Evolutionary conservation across 306 rosid genomes (phyloP).

Genomic region (Lathyrus aphaca): DNA sequence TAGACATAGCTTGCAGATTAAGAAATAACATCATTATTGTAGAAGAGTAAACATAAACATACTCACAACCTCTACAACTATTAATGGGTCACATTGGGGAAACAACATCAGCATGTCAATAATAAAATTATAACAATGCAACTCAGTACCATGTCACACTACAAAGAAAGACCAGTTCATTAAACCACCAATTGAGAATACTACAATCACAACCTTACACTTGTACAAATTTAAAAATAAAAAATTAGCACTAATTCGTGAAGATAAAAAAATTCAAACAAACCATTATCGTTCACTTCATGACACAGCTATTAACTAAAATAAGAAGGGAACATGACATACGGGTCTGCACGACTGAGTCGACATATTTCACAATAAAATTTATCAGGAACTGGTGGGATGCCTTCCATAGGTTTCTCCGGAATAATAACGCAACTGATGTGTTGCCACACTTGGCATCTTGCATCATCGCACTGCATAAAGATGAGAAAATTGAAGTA

Average conservation of each 20-base stretch:
- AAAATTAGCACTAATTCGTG: not conserved
- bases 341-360: slow-evolving; percentile 97
- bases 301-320: slow-evolving; percentile 37
- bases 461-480: slow-evolving; percentile 87
- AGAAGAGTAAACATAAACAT: slow-evolving; percentile 27
- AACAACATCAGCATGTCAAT: not conserved
- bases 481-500: slow-evolving; percentile 32
- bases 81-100: slow-evolving; percentile 16
- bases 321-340: slow-evolving; percentile 46
- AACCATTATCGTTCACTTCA: not conserved
- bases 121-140: slow-evolving; percentile 18
- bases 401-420: slow-evolving; percentile 83
- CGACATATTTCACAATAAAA: slow-evolving; percentile 94
- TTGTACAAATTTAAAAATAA: not conserved
- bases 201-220: not conserved
- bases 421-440: slow-evolving; percentile 85
- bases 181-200: not conserved
- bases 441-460: slow-evolving; percentile 95
- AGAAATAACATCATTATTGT: slow-evolving; percentile 2
- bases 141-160: slow-evolving; percentile 22
- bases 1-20: slow-evolving; percentile 9
- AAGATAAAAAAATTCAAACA: slow-evolving; percentile 27
- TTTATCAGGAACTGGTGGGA: slow-evolving; percentile 65
- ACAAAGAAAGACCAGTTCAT: slow-evolving; percentile 15
- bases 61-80: slow-evolving; percentile 26